Percentiles rank a stretch among this genome's conserved stretches.
These are phyloP conservation scores for Coemansia asiatica DNA, from an alignment of 192 early-diverging fungal genomes.

Conservation along the genomic window DNA sequence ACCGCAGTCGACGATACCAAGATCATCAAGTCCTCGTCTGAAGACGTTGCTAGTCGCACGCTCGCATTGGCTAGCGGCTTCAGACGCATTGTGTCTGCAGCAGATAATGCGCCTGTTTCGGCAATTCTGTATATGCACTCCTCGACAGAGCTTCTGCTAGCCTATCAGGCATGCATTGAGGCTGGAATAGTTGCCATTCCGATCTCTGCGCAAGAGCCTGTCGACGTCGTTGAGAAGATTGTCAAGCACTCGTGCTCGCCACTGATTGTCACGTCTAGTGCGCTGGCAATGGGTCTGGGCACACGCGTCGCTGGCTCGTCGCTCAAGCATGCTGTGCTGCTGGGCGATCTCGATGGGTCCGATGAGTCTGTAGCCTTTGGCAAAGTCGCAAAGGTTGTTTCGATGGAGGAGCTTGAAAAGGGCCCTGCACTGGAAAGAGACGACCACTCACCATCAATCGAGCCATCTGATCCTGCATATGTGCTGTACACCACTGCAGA, in stretches of 20 bases:
- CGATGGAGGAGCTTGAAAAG: slow-evolving; percentile 32
- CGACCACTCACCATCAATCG: slow-evolving; percentile 14
- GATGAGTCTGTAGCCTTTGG: slow-evolving; percentile 14
- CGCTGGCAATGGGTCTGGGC: slow-evolving; percentile 16
- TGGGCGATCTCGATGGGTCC: slow-evolving; percentile 28
- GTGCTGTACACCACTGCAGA: slow-evolving; percentile 23
- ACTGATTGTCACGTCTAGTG: slow-evolving; percentile 32
- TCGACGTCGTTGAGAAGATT: slow-evolving; percentile 16
- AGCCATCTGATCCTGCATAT: slow-evolving; percentile 31
- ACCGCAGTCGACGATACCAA: slow-evolving; percentile 9
- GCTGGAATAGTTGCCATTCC: slow-evolving; percentile 37
- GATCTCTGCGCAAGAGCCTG: slow-evolving; percentile 15
- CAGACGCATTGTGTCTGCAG: slow-evolving; percentile 7
- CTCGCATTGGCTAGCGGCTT: slow-evolving; percentile 27
- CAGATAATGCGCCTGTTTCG: background rate
- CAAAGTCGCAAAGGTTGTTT: slow-evolving; percentile 5
- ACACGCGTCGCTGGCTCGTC: slow-evolving; percentile 4
- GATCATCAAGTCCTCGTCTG: slow-evolving; percentile 11
- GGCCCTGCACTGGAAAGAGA: slow-evolving; percentile 19
- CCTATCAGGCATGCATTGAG: slow-evolving; percentile 49
- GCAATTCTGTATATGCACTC: slow-evolving; percentile 26
- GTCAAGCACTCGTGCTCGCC: slow-evolving; percentile 16
- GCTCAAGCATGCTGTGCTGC: slow-evolving; percentile 16
- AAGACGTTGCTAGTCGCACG: slow-evolving; percentile 9
- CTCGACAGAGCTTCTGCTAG: slow-evolving; percentile 29